phyloP scores from a whole-genome alignment of 83 land plant genomes.

The Larix sibirica region DNA sequence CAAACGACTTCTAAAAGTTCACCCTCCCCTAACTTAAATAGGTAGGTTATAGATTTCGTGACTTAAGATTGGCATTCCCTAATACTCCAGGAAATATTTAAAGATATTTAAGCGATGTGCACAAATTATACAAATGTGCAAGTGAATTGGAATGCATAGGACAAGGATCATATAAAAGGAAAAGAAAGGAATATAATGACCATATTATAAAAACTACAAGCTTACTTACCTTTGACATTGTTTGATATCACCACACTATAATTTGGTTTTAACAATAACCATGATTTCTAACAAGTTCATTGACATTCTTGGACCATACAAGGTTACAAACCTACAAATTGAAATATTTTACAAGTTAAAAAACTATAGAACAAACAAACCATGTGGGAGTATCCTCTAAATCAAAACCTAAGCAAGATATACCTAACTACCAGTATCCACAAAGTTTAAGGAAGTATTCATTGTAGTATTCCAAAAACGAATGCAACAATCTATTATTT shows the following conservation, averaged over 20 bases:
- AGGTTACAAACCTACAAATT: constrained; percentile 80
- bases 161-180: too few species aligned
- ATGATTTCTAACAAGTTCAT: constrained; percentile 94
- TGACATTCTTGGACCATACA: constrained; percentile 95
- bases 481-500: constrained; percentile 95
- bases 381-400: too few species aligned
- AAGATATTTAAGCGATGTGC: too few species aligned
- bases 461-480: constrained; percentile 97
- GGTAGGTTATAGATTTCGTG: too few species aligned
- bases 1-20: too few species aligned
- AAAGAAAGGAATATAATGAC: too few species aligned
- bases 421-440: constrained; percentile 99
- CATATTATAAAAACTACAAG: neutral
- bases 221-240: constrained; percentile 81
- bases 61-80: too few species aligned
- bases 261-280: constrained; percentile 95
- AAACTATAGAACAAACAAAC: too few species aligned
- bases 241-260: constrained; percentile 91
- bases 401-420: neutral
- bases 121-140: too few species aligned
- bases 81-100: too few species aligned
- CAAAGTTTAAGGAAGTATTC: constrained; percentile 61
- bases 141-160: too few species aligned
- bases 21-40: too few species aligned
- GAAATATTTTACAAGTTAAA: neutral